Base-by-base conservation (phyloP, 306 rosid species). In the Sphenostylis stenocarpa region DNA sequence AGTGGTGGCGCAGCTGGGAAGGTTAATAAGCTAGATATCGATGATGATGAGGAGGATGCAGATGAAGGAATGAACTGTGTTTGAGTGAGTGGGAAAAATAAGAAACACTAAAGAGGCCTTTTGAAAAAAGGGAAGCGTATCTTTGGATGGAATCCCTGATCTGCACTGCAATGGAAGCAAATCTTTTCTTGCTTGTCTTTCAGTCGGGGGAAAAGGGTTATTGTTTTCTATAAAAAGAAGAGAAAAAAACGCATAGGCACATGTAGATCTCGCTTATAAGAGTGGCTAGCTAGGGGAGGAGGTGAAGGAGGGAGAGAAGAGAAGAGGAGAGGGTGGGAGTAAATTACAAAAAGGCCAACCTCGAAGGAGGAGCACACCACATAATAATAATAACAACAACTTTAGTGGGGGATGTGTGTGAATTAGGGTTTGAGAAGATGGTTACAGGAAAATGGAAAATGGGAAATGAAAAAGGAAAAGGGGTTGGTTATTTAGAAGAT, bases 121-220 rank as follows among this genome's bases (percentile, higher is more conserved):
- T 79, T 64, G 67, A 20, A 76, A 44, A 74, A 16, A 52, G 39
- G 19, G 70, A 39, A 67, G 20, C 33, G 82, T 48, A 84, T 82
- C 82, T 86, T 84, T 84, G 77, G 87, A 75, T 74, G 13, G 76
- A 81, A 86, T 79, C 67, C 56, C 56, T 77, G 88, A 84, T 84
- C 81, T 82, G 87, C 81, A 75, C 81, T 82, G 87, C 82, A 75
- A 82, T 48, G 86, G 87, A 85, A 81, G 85, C 57, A 86, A 78
- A 88, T 89, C 87, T 84, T 89, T 79, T 82, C 31, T 78, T 49
- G 67, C 61, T 81, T 86, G 90, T 87, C 93, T 80, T 85, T 87
- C 85, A 88, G 71, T 75, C 75, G 82, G 78, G 78, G 76, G 74
- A 51, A 75, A 82, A 80, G 76, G 70, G 78, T 62, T 39, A 1